A percentile compares a stretch with the other conserved stretches of the same genome.
Evolutionary conservation across 2,329 filamentous ascomycete species (phyloP).

Genomic region (Aspergillus intermedius): DNA sequence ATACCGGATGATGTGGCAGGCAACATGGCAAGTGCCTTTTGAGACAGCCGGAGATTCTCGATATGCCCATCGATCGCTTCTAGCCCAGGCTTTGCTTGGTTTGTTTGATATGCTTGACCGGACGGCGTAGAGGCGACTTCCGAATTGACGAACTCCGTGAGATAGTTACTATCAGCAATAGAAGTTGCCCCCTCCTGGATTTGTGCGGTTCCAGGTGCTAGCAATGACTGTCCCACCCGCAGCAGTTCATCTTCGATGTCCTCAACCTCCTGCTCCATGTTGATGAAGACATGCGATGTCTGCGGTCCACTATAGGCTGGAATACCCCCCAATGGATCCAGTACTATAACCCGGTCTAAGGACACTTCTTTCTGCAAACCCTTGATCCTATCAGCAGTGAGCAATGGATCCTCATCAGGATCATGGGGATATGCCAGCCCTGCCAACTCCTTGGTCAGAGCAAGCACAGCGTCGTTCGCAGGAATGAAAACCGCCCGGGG

Average conservation of each 20-base stretch:
- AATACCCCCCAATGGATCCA: conserved; percentile 81
- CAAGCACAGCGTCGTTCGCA: conserved; percentile 63
- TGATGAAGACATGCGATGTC: conserved; percentile 75
- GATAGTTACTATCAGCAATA: conserved; percentile 34
- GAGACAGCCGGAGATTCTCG: conserved; percentile 68
- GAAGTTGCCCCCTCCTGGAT: conserved; percentile 10
- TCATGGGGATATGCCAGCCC: conserved; percentile 51
- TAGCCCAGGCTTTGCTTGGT: conserved; percentile 4
- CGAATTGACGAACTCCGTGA: conserved; percentile 37
- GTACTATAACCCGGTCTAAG: conserved; percentile 78
- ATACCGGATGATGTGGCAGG: conserved; percentile 80
- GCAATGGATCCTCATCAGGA: conserved; percentile 39
- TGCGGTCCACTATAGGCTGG: conserved; percentile 58
- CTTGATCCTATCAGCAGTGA: conserved; percentile 33
- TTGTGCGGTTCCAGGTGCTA: conserved; percentile 13
- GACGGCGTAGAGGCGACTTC: conserved; percentile 20
- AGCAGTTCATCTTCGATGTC: conserved; percentile 59
- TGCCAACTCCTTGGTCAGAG: conserved; percentile 68
- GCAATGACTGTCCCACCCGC: conserved; percentile 16
- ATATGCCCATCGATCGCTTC: conserved; percentile 45
- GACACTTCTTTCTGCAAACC: conserved; percentile 49
- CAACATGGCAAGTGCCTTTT: conserved; percentile 64
- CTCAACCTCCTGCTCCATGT: conserved; percentile 82
- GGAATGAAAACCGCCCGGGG: conserved; percentile 44
- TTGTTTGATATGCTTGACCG: conserved; percentile 7